A percentile compares a stretch with the other conserved stretches of the same genome.
These are phyloP conservation scores for Lipomyces kockii DNA, from an alignment of 805 yeast genomes.

Conservation along the genomic window DNA sequence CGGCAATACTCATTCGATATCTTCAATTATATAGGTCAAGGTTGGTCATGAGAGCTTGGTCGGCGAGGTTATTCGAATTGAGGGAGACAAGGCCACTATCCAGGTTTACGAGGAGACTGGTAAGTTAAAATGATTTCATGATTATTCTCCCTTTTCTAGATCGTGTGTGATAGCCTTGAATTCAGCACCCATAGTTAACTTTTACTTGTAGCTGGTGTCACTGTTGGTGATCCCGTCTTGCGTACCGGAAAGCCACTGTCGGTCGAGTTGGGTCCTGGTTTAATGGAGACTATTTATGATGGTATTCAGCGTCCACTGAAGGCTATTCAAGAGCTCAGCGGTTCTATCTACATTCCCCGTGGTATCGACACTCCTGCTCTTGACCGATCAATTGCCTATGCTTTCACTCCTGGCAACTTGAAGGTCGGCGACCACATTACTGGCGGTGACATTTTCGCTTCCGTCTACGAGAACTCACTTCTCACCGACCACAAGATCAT, in stretches of 20 bases:
- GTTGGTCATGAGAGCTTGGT: conserved; percentile 97
- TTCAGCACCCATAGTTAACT: background rate
- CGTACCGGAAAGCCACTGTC: conserved; percentile 99
- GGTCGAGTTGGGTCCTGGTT: conserved; percentile 98
- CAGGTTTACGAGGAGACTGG: conserved; percentile 97
- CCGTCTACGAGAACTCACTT: conserved; percentile 90
- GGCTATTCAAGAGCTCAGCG: conserved; percentile 83
- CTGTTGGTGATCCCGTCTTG: conserved; percentile 98
- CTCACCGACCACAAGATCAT: conserved; percentile 90
- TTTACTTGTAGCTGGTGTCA: conserved; percentile 73
- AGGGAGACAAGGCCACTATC: conserved; percentile 94
- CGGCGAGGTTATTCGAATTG: conserved; percentile 98
- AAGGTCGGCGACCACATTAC: conserved; percentile 96
- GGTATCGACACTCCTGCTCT: conserved; percentile 98
- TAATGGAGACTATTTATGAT: conserved; percentile 98
- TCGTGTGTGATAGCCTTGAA: background rate
- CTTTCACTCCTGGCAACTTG: conserved; percentile 76
- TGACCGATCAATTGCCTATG: conserved; percentile 78
- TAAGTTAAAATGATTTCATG: conserved; percentile 12
- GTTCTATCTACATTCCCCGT: conserved; percentile 96
- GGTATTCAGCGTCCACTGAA: conserved; percentile 99
- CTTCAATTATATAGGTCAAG: conserved; percentile 52
- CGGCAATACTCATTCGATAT: background rate
- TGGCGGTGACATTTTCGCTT: conserved; percentile 97
- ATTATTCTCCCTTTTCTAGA: background rate